Conservation (phyloP, 495 filamentous ascomycete genomes). For the Penicillium paradoxum region DNA sequence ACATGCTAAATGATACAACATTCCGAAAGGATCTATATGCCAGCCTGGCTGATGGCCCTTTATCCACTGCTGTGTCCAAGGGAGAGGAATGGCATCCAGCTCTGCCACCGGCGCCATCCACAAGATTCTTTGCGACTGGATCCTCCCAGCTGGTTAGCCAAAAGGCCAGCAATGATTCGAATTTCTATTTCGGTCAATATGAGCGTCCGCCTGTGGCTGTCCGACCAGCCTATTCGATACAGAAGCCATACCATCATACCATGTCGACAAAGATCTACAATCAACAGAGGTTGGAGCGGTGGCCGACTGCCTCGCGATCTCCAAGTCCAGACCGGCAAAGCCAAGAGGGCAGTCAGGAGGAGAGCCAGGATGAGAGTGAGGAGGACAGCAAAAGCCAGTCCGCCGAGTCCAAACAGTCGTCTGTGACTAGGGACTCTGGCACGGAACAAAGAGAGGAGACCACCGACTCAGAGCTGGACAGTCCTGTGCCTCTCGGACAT, state of each 20-base stretch:
- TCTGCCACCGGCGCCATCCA: neutral
- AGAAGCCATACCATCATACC: neutral
- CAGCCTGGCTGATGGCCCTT: neutral
- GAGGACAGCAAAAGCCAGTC: neutral
- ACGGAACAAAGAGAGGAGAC: neutral
- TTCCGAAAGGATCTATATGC: neutral
- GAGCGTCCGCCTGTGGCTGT: slow-evolving; percentile 12
- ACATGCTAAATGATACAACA: neutral
- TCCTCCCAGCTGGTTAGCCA: neutral
- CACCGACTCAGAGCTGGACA: neutral
- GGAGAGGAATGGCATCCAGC: neutral
- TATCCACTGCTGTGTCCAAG: neutral
- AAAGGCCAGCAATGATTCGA: neutral
- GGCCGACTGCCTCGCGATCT: neutral
- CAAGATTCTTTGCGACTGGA: neutral
- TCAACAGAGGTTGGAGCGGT: neutral
- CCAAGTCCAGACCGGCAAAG: neutral
- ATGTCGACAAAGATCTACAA: neutral
- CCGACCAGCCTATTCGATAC: neutral
- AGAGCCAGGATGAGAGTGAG: neutral
- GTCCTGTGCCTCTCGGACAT: neutral
- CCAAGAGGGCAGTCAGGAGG: neutral
- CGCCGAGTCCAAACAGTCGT: neutral
- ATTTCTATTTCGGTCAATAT: slow-evolving; percentile 2
- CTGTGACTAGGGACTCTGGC: neutral